Evolutionary conservation across 2,329 filamentous ascomycete species (phyloP).

Genomic region (Diaporthe capsici): DNA sequence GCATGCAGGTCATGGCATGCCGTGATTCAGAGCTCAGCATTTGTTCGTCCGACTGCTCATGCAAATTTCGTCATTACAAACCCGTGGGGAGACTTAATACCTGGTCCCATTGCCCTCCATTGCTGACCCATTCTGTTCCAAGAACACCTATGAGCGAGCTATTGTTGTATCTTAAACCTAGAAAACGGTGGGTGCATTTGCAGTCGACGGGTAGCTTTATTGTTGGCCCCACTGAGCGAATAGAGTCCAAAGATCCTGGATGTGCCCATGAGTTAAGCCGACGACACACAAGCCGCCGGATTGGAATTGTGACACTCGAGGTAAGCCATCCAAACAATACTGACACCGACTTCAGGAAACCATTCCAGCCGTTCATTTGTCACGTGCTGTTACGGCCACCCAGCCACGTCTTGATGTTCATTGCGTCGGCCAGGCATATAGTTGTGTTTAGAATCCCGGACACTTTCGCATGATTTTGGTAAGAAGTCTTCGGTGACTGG

Average conservation of each 20-base stretch:
- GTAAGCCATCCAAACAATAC: not conserved
- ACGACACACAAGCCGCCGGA: not conserved
- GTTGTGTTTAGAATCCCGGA: too few species aligned
- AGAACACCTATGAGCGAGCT: too few species aligned
- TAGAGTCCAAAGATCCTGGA: not conserved
- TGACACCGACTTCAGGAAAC: not conserved
- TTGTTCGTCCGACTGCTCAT: not conserved
- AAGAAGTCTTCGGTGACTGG: not conserved
- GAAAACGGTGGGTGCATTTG: not conserved
- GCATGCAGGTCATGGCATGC: conserved; percentile 6
- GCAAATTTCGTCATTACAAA: not conserved
- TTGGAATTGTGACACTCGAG: not conserved
- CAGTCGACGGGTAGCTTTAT: not conserved
- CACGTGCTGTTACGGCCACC: not conserved
- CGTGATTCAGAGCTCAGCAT: conserved; percentile 21
- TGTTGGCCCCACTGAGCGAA: not conserved
- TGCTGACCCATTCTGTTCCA: too few species aligned
- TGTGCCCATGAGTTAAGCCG: not conserved
- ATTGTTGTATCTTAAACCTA: not conserved
- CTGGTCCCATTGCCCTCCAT: not conserved
- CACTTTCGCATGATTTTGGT: not conserved
- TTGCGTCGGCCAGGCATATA: not conserved
- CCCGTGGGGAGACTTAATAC: not conserved
- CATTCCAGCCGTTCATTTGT: not conserved
- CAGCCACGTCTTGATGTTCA: not conserved